Conservation (phyloP, 2,329 filamentous ascomycete species). For the Stemphylium beticola region DNA sequence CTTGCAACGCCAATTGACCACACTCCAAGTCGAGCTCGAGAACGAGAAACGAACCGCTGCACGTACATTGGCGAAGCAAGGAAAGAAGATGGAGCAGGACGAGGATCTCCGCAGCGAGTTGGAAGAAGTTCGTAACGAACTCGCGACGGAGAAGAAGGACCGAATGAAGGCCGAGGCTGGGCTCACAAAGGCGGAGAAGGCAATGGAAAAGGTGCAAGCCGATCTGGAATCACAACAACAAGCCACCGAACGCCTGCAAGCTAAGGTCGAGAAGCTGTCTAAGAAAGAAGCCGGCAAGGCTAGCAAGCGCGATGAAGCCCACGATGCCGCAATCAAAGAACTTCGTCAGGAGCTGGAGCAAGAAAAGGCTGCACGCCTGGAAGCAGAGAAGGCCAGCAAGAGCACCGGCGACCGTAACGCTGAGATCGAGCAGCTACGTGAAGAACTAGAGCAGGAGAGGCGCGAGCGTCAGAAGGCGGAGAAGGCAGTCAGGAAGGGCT, state of each 20-base stretch:
- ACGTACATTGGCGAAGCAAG: constrained; percentile 59
- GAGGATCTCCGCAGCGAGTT: constrained; percentile 53
- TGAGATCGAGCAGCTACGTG: constrained; percentile 38
- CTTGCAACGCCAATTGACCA: constrained; percentile 77
- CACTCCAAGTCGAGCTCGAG: constrained; percentile 80
- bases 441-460: constrained; percentile 53
- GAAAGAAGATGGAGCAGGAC: constrained; percentile 57
- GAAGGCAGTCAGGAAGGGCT: constrained; percentile 46
- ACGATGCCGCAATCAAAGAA: constrained; percentile 40
- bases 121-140: constrained; percentile 55
- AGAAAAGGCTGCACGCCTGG: constrained; percentile 46
- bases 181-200: constrained; percentile 48
- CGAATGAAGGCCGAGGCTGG: constrained; percentile 50
- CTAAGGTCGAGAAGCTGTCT: constrained; percentile 41
- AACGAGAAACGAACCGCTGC: constrained; percentile 76
- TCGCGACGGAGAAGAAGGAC: constrained; percentile 54
- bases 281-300: constrained; percentile 42
- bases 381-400: constrained; percentile 44
- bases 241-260: constrained; percentile 37
- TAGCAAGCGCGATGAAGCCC: constrained; percentile 45
- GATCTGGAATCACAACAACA: constrained; percentile 43
- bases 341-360: constrained; percentile 50
- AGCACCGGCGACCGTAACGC: constrained; percentile 33
- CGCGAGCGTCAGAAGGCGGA: constrained; percentile 35
- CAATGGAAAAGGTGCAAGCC: constrained; percentile 37